Evolutionary conservation across 177 flowering plant species (phyloP), one percentile per base, ranked within the genome.

Genomic region (Vitis hybrid): DNA sequence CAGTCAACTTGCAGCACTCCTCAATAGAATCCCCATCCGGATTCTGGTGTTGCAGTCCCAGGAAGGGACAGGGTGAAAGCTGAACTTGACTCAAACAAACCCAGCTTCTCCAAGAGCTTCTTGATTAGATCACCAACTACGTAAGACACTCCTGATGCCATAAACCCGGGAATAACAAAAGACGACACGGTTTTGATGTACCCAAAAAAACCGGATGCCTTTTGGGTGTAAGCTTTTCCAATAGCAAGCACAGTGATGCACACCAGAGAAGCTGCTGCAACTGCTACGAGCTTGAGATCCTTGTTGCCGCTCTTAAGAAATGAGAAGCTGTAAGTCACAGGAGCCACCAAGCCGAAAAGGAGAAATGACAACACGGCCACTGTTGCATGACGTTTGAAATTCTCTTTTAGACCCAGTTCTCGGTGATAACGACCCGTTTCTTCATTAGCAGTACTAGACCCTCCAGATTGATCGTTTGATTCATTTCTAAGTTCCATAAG

Each of bases 181-280:
- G 78, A 81, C 49, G 77, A 1, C 10, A 83, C 57, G 13, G 85
- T 83, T 58, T 79, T 81, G 71, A 80, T 11, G 66, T 88, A 84
- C 13, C 64, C 19, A 5, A 22, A 65, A 7, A 70, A 58, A 66
- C 67, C 80, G 21, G 75, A 74, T 9, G 73, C 60, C 59, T 64
- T 74, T 64, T 56, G 65, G n/a, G 72, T 63, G 18, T 83, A 72
- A 45, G 82, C 88, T 76, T 87, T 88, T 51, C 74, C 88, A 10
- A 75, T 65, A 15, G 92, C 82, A 67, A 90, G 92, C 45, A 83
- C 12, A 49, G 76, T 10, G n/a, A 88, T 78, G 78, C 92, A 84
- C 7, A 82, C 14, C 10, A 88, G 75, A 76, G 90, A 80, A 64
- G 84, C 85, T 3, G 73, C 89, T 6, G 80, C 79, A 57, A 86